Base-by-base conservation (phyloP, 169 alveolate genomes). In the Plasmodium chabaudi region DNA sequence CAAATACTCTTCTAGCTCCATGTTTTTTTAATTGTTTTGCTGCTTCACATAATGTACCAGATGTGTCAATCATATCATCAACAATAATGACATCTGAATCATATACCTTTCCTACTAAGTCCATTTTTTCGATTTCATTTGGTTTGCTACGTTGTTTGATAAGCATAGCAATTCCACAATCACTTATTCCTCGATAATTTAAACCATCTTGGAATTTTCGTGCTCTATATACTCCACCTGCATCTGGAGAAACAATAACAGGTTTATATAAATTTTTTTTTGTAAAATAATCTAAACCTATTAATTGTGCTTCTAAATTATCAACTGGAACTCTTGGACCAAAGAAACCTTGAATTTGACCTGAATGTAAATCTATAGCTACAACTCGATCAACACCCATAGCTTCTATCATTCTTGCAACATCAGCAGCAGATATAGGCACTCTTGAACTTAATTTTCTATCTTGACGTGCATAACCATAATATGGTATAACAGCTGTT, bases 1-100 rank as follows among this genome's bases (percentile, higher is more conserved):
- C 99, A 89, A 92, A 95, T 0, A 98, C 99, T 44, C 98, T 95
- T 27, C 92, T 88, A 2, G 99, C 99, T 7, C 99, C 99, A 51
- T 95, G 92, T 27, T 92, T 92, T 87, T 96, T 96, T 17, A 98
- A 87, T 27, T 94, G 96, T 68, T 95, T 92, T 0, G 99, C 99
- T 23, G 99, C 99, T 77, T 97, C 97, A 77, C 98, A 97, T 21
- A 98, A 93, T n/a, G 99, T 98, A 44, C 99, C 99, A 39, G 99
- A 99, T 0, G 99, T 98, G 71, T 98, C 99, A 19, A 98, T 97
- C 98, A 98, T 97, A 87, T 98, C 99, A 92, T 98, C 99, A 2
- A 98, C 98, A 17, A 98, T 96, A 59, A 98, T 97, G 15, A 97
- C 98, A 73, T 96, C 98, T 49, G 96, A 93, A 17, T 98, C 99